phyloP scores from a whole-genome alignment of 2,329 filamentous ascomycete genomes.

The Xylariaceae sp. region DNA sequence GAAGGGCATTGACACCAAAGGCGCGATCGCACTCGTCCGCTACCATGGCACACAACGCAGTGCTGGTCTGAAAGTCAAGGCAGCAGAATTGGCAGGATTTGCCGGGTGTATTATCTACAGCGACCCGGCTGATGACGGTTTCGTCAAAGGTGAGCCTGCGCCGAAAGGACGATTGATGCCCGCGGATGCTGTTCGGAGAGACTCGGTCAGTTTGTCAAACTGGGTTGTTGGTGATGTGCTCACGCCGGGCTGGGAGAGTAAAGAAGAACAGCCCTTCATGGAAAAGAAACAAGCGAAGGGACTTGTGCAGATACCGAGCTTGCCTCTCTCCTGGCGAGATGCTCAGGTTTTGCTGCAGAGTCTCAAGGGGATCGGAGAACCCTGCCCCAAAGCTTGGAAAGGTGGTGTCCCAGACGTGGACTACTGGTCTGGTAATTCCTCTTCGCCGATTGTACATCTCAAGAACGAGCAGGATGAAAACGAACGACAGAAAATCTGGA shows the following conservation, averaged over 20 bases:
- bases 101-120: constrained; percentile 88
- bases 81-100: constrained; percentile 80
- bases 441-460: constrained; percentile 72
- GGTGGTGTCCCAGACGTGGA: constrained; percentile 72
- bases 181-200: constrained; percentile 74
- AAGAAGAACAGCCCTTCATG: constrained; percentile 59
- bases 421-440: constrained; percentile 79
- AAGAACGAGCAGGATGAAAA: constrained; percentile 84
- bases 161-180: constrained; percentile 78
- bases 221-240: constrained; percentile 88
- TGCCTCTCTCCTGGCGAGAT: constrained; percentile 86
- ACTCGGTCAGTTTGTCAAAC: constrained; percentile 71
- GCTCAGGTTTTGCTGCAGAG: constrained; percentile 72
- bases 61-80: constrained; percentile 77
- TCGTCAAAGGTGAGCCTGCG: constrained; percentile 63
- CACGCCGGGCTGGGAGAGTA: constrained; percentile 79
- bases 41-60: constrained; percentile 72
- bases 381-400: constrained; percentile 64
- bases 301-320: constrained; percentile 76
- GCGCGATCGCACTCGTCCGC: constrained; percentile 77
- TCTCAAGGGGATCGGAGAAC: constrained; percentile 68
- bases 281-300: constrained; percentile 64
- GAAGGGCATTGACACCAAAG: constrained; percentile 66
- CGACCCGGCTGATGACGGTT: constrained; percentile 81
- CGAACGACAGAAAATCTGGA: constrained; percentile 81